Conservation (phyloP, 345 rosid species). For the Dipteronia sinensis region DNA sequence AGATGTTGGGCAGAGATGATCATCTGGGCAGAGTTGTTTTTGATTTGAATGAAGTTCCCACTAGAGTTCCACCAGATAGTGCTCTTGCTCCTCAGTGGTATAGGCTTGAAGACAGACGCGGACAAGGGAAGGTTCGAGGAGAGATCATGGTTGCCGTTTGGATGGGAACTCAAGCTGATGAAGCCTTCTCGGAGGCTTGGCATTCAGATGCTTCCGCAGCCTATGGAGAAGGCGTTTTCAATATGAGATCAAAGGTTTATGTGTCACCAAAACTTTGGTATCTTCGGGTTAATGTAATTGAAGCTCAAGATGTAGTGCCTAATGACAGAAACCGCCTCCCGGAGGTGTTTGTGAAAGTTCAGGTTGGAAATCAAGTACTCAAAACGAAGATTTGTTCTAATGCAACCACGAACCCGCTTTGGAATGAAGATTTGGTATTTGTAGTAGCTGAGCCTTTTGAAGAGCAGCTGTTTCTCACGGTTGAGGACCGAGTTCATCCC, state of each 20-base stretch:
- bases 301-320: slow-evolving; percentile 82
- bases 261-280: slow-evolving; percentile 91
- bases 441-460: slow-evolving; percentile 96
- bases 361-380: slow-evolving; percentile 76
- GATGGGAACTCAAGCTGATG: slow-evolving; percentile 97
- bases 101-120: slow-evolving; percentile 67
- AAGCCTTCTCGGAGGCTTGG: slow-evolving; percentile 88
- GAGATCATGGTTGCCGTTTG: slow-evolving; percentile 90
- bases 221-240: slow-evolving; percentile 64
- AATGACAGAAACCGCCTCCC: slow-evolving; percentile 67
- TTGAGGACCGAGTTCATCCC: slow-evolving; percentile 68
- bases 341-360: slow-evolving; percentile 70
- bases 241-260: slow-evolving; percentile 73
- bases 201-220: slow-evolving; percentile 73
- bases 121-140: slow-evolving; percentile 73
- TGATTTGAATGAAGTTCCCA: slow-evolving; percentile 82
- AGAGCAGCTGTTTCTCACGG: slow-evolving; percentile 65
- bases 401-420: slow-evolving; percentile 54
- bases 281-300: slow-evolving; percentile 77
- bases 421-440: slow-evolving; percentile 90
- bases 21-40: slow-evolving; percentile 69
- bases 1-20: slow-evolving; percentile 76
- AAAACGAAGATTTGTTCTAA: slow-evolving; percentile 55
- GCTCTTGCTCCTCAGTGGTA: slow-evolving; percentile 97
- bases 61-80: slow-evolving; percentile 94